Evolutionary conservation across 2,329 filamentous ascomycete genomes (phyloP), one percentile per base, ranked within the genome.

Genomic region (Geosmithia morbida): DNA sequence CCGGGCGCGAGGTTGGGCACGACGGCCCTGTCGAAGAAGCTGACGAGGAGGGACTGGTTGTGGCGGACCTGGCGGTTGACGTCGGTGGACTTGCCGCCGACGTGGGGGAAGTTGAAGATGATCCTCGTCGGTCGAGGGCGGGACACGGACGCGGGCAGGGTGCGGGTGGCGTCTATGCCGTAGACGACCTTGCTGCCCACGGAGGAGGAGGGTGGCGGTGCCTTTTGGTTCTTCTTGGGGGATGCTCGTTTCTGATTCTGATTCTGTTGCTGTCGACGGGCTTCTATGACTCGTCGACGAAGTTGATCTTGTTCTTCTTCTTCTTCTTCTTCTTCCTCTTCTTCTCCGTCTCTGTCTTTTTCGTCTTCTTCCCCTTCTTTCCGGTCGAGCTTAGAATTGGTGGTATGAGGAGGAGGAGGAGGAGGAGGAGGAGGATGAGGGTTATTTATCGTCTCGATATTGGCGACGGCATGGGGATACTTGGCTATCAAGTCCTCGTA

Each of bases 21-120:
- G 45, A 20, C 30, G 52, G 68, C 44, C 48, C 69, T 65, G 50
- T 63, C 61, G 66, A 87, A 87, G 66, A 86, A 86, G 42, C 70
- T 68, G 14, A 85, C 81, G 37, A 87, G 71, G 46, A 87, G 70
- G 57, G 84, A 79, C 65, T 95, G 89, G 67, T 98, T 97, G 62
- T 86, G 79, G 48, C 92, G 81, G 14, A 96, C 88, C 66, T 98
- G 92, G 37, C 92, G 75, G 68, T 96, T 96, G 48, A 96, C 84
- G 67, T 97, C 89, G 55, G 84, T 97, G 53, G 79, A 85, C 57
- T 94, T 82, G 43, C 92, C 92, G 52, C 92, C 92, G 3, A 94
- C 85, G 67, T 98, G 92, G 37, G 92, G 92, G 64, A 98, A 98
- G 71, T 96, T 95, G 77, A 97, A 98, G 54, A 90, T 72, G 51